Evolutionary conservation across 192 early-diverging fungal genomes (phyloP).

Genomic region (Coemansia sp.): DNA sequence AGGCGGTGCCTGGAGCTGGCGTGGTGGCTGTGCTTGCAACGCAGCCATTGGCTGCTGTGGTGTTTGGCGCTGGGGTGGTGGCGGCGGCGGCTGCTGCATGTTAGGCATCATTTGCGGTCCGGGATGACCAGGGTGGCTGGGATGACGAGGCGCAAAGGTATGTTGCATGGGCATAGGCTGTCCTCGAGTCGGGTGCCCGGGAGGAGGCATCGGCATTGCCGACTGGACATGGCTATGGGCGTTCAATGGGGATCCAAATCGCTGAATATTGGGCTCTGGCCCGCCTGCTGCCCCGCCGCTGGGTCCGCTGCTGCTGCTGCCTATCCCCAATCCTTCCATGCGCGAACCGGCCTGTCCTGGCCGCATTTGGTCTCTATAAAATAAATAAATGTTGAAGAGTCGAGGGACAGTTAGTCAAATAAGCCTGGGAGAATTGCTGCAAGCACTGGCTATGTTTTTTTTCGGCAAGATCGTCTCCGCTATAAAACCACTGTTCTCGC

Average conservation of each 20-base stretch:
- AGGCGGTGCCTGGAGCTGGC: constrained; percentile 12
- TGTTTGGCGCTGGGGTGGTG: constrained; percentile 4
- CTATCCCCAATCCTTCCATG: constrained; percentile 9
- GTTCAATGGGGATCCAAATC: constrained; percentile 13
- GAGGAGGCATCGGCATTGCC: constrained; percentile 32
- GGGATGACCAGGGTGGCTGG: not conserved
- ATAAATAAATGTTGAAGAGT: not conserved
- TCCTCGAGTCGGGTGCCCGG: constrained; percentile 10
- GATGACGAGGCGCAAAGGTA: not conserved
- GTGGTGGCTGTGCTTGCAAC: not conserved
- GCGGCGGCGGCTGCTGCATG: constrained; percentile 7
- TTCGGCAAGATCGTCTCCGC: not conserved
- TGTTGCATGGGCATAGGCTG: constrained; percentile 8
- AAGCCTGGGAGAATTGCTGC: not conserved
- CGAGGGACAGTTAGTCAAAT: not conserved
- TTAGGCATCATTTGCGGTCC: constrained; percentile 1
- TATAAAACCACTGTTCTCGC: not conserved
- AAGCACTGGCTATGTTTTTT: not conserved
- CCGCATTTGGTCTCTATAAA: constrained; percentile 23
- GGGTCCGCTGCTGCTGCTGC: constrained; percentile 6
- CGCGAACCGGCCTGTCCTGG: constrained; percentile 10
- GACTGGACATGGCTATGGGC: constrained; percentile 11
- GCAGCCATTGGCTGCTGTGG: constrained; percentile 1
- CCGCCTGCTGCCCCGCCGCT: not conserved
- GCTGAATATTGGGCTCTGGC: constrained; percentile 5